A percentile compares a stretch with the other conserved stretches of the same genome.
phyloP scores from a whole-genome alignment of 768 basidiomycete species.

The Butyriboletus loyo region DNA sequence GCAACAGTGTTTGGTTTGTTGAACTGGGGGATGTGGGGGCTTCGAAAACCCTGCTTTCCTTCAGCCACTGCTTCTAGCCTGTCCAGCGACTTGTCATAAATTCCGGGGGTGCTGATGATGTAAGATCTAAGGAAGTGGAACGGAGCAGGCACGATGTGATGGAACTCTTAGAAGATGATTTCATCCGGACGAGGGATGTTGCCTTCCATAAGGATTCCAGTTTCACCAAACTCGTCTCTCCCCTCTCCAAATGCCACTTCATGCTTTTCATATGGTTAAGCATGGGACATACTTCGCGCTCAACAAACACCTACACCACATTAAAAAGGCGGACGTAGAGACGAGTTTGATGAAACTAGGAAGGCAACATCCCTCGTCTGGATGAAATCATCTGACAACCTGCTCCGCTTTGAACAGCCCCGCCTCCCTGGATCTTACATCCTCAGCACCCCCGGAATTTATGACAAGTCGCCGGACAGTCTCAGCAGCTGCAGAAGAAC shows the following conservation, averaged over 20 bases:
- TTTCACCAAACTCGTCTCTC: too few relatives aligned
- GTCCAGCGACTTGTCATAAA: neutral
- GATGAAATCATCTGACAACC: neutral
- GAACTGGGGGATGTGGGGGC: neutral
- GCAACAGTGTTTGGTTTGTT: too few relatives aligned
- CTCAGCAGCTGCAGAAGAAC: neutral
- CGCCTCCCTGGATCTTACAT: neutral
- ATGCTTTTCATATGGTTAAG: too few relatives aligned
- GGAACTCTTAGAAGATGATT: neutral
- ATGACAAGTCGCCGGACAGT: neutral
- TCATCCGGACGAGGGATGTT: neutral
- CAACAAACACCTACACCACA: too few relatives aligned
- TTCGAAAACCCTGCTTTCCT: neutral
- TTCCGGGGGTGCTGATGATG: neutral
- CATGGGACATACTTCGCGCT: too few relatives aligned
- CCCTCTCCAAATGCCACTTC: too few relatives aligned
- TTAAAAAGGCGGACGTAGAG: too few relatives aligned
- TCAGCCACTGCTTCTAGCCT: neutral
- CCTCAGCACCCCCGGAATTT: neutral
- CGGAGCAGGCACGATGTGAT: neutral
- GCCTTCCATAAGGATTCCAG: neutral
- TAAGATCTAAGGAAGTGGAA: neutral
- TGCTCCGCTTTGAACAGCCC: constrained; percentile 1
- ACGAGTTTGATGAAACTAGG: too few relatives aligned
- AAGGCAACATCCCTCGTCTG: neutral